Evolutionary conservation across 495 filamentous ascomycete species (phyloP).

Genomic region (Lepraria neglecta): DNA sequence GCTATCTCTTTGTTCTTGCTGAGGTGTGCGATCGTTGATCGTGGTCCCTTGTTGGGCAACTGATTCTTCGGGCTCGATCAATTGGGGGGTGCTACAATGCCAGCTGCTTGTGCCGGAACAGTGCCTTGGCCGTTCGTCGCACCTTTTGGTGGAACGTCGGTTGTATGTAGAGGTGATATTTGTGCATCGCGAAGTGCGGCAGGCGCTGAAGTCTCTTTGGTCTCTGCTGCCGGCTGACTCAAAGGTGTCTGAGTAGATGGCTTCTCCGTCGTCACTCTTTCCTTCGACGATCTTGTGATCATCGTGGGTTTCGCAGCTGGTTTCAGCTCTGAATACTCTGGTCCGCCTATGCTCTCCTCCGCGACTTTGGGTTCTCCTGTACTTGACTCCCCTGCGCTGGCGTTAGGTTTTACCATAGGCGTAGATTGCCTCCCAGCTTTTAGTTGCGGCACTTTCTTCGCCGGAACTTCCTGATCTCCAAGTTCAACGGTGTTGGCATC

Average conservation of each 20-base stretch:
- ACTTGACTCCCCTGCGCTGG: conserved; percentile 44
- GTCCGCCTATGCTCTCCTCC: conserved; percentile 47
- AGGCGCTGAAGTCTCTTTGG: conserved; percentile 12
- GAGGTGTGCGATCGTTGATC: conserved; percentile 41
- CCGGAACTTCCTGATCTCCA: conserved; percentile 54
- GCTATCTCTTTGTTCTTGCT: conserved; percentile 44
- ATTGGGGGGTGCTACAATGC: conserved; percentile 30
- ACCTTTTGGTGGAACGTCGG: conserved; percentile 12
- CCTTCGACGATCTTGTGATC: conserved; percentile 22
- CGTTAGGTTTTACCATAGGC: conserved; percentile 45
- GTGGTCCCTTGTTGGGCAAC: conserved; percentile 33
- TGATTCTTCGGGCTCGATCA: conserved; percentile 27
- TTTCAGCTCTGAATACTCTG: conserved; percentile 36
- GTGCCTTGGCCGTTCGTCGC: background rate
- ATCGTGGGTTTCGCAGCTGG: conserved; percentile 35
- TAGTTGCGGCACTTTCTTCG: conserved; percentile 57
- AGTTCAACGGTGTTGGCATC: conserved; percentile 55
- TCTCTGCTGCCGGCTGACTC: conserved; percentile 14
- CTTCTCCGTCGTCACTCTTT: conserved; percentile 31
- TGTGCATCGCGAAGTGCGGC: conserved; percentile 21
- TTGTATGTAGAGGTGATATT: conserved; percentile 23
- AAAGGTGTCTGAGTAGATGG: conserved; percentile 3
- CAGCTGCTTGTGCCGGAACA: conserved; percentile 17
- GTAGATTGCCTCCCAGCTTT: conserved; percentile 49
- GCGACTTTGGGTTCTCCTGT: conserved; percentile 50